phyloP scores from a whole-genome alignment of 345 rosid species.

The Linum tenue region DNA sequence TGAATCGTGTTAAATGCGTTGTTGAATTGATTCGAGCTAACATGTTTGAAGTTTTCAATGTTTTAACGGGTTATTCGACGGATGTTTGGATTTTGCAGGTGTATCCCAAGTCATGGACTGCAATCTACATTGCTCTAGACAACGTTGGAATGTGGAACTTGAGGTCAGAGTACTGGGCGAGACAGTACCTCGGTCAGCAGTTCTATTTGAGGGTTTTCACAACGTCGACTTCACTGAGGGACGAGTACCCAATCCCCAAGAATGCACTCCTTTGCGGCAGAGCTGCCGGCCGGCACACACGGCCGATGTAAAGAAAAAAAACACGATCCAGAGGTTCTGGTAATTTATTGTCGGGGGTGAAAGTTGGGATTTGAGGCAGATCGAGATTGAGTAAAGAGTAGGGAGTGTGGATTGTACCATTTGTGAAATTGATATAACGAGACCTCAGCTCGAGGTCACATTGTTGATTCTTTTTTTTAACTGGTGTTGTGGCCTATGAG shows the following conservation, averaged over 20 bases:
- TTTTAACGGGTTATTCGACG: no score
- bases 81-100: conserved; percentile 38
- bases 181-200: conserved; percentile 91
- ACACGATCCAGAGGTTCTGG: background rate
- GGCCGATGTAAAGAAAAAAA: conserved; percentile 41
- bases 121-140: conserved; percentile 69
- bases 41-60: no score
- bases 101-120: conserved; percentile 88
- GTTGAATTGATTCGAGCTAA: no score
- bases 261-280: conserved; percentile 79
- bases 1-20: no score
- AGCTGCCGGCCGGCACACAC: conserved; percentile 59
- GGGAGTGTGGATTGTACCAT: no score
- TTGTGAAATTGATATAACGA: no score
- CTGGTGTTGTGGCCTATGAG: no score
- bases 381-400: no score
- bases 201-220: conserved; percentile 66
- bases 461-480: conserved; percentile 6
- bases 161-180: conserved; percentile 75
- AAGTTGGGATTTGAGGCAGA: no score
- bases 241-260: conserved; percentile 61
- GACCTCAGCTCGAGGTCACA: conserved; percentile 52
- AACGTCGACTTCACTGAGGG: conserved; percentile 44
- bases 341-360: background rate
- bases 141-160: conserved; percentile 97